phyloP scores from a whole-genome alignment of 345 rosid genomes.

The Brassica nigra region DNA sequence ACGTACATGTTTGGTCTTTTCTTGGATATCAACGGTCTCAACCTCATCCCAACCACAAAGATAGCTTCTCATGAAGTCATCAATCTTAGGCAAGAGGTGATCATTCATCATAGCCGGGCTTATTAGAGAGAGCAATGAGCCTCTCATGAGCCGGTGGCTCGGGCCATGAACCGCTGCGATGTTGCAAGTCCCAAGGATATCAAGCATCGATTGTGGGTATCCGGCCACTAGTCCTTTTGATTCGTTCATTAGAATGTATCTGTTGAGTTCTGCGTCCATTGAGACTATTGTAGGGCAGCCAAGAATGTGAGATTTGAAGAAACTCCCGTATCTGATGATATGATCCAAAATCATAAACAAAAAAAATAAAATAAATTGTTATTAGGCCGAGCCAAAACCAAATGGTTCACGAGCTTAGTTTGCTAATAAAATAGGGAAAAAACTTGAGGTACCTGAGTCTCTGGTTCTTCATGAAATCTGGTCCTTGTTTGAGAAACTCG shows the following conservation, averaged over 20 bases:
- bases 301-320: slow-evolving; percentile 91
- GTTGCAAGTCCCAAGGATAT: slow-evolving; percentile 87
- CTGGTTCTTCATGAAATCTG: slow-evolving; percentile 89
- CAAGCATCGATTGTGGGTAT: slow-evolving; percentile 94
- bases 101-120: slow-evolving; percentile 76
- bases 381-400: neutral
- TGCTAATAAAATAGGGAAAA: neutral
- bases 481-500: slow-evolving; percentile 94
- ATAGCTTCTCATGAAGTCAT: slow-evolving; percentile 79
- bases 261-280: slow-evolving; percentile 93
- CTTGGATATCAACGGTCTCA: slow-evolving; percentile 68
- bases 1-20: slow-evolving; percentile 80
- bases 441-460: slow-evolving; percentile 59
- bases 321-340: slow-evolving; percentile 57
- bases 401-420: neutral
- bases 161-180: slow-evolving; percentile 96
- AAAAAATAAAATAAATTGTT: neutral
- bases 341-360: neutral
- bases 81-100: slow-evolving; percentile 82
- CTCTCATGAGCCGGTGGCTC: slow-evolving; percentile 82
- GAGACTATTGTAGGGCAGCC: slow-evolving; percentile 93
- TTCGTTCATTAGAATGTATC: slow-evolving; percentile 83
- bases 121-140: slow-evolving; percentile 71
- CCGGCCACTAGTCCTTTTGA: slow-evolving; percentile 94
- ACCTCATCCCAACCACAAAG: slow-evolving; percentile 63